phyloP scores from a whole-genome alignment of 1,284 basidiomycete genomes.

The Stygiomarasmius scandens region DNA sequence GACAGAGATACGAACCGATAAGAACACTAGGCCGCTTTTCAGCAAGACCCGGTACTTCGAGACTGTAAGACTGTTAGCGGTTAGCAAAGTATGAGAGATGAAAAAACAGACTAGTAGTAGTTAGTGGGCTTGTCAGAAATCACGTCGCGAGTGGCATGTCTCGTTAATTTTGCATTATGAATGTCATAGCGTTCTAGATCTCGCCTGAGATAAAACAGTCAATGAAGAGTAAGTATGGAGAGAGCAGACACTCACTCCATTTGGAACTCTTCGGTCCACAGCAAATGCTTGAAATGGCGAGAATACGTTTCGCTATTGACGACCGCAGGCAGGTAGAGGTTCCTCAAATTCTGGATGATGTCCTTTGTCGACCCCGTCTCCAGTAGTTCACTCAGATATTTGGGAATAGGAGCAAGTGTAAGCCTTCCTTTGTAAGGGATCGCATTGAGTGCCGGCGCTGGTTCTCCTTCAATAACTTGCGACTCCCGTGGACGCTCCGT shows the following conservation, averaged over 20 bases:
- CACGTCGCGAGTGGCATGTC: not conserved
- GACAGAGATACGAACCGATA: conserved; percentile 43
- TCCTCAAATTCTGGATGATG: conserved; percentile 28
- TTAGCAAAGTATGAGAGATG: not conserved
- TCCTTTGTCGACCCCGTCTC: conserved; percentile 26
- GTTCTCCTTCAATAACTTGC: conserved; percentile 46
- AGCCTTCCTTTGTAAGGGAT: conserved; percentile 38
- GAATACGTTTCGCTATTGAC: conserved; percentile 46
- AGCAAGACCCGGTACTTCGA: conserved; percentile 61
- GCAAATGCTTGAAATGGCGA: conserved; percentile 49
- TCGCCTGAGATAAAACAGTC: conserved; percentile 37
- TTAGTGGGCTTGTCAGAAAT: conserved; percentile 21
- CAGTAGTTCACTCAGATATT: conserved; percentile 32
- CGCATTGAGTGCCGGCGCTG: conserved; percentile 30
- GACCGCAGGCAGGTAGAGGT: conserved; percentile 39
- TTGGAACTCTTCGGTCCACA: conserved; percentile 62
- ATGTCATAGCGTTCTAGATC: conserved; percentile 64
- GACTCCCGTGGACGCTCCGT: conserved; percentile 40
- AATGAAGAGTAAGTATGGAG: not conserved
- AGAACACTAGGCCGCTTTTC: conserved; percentile 69
- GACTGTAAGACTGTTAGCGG: conserved; percentile 34
- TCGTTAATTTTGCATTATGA: conserved; percentile 29
- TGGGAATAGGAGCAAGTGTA: conserved; percentile 42
- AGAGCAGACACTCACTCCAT: conserved; percentile 47
- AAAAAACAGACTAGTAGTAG: conserved; percentile 47